Evolutionary conservation across 306 rosid genomes (phyloP).

Genomic region (Fragaria ananassa): DNA sequence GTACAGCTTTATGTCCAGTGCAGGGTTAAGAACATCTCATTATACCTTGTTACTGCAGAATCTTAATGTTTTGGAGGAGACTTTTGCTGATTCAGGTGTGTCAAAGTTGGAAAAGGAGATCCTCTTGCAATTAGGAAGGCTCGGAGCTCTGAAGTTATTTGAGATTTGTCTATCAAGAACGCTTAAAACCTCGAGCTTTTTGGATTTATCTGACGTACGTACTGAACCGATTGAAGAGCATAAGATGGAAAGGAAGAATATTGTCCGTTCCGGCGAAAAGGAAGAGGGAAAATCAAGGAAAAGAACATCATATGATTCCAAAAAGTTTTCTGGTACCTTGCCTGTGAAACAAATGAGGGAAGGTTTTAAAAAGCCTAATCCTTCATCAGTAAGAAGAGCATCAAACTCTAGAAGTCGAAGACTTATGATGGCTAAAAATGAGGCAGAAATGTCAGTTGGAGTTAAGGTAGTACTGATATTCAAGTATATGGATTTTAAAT

Average conservation of each 20-base stretch:
- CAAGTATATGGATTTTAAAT: not conserved
- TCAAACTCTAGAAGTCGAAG: conserved; percentile 45
- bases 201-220: conserved; percentile 23
- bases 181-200: conserved; percentile 35
- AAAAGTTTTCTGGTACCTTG: conserved; percentile 28
- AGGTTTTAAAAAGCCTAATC: conserved; percentile 15
- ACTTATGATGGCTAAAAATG: conserved; percentile 46
- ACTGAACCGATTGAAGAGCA: conserved; percentile 28
- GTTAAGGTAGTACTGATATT: conserved; percentile 58
- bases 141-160: conserved; percentile 72
- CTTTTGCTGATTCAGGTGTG: conserved; percentile 60
- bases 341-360: conserved; percentile 30
- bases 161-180: conserved; percentile 52
- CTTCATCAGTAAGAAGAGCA: conserved; percentile 41
- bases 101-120: conserved; percentile 59
- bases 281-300: conserved; percentile 49
- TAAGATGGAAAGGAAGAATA: conserved; percentile 24
- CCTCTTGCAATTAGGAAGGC: conserved; percentile 54
- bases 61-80: conserved; percentile 67
- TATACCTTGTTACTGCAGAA: conserved; percentile 69
- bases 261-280: conserved; percentile 55
- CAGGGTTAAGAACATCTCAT: conserved; percentile 33
- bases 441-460: conserved; percentile 71
- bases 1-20: conserved; percentile 15
- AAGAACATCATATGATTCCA: conserved; percentile 25